Base-by-base conservation (phyloP, 106 monocot species). In the Agapanthus africanus region DNA sequence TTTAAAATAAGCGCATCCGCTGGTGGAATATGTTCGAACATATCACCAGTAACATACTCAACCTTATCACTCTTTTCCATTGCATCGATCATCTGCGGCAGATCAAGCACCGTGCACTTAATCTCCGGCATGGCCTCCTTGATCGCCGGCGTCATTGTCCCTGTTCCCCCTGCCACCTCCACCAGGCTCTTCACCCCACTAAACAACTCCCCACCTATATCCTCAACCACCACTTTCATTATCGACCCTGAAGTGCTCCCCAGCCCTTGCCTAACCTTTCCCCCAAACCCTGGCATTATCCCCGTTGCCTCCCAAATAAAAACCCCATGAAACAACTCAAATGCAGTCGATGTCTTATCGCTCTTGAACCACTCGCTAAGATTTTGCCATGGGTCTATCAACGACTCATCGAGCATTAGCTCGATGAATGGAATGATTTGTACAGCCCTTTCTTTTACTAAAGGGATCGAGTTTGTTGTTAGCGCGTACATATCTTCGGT, bases 1-100 rank as follows among this genome's bases (percentile, higher is more conserved):
- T 83, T 83, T 35, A 83, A 50, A 1, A 83, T 54, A 0, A 72
- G 67, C 0, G 68, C 70, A 25, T 78, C 67, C 4, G 79, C 79
- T 0, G 50, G 71, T 0, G 79, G 83, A 11, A 83, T 35, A 0
- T 39, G 15, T 10, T 47, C 59, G 42, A 83, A 83, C 78, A 78
- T 79, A 26, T 83, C 75, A 0, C 82, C 82, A 1, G 32, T 57
- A 4, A 79, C 66, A 22, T 71, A 66, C 59, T 74, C 31, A 19
- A 83, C 62, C 15, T 41, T 36, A 2, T 52, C 23, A 33, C 25
- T 40, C 61, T 52, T 63, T 33, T 63, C 40, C 63, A 40, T 13
- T 1, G 49, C 52, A 8, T 40, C 62, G 6, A 73, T 56, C 23
- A 79, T 72, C 7, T 79, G 73, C 0, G 79, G 79, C 6, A 79